Percentiles rank a stretch among this genome's conserved stretches.
Conservation (phyloP, 75 land plant species). For the Ceratopteris richardii region DNA sequence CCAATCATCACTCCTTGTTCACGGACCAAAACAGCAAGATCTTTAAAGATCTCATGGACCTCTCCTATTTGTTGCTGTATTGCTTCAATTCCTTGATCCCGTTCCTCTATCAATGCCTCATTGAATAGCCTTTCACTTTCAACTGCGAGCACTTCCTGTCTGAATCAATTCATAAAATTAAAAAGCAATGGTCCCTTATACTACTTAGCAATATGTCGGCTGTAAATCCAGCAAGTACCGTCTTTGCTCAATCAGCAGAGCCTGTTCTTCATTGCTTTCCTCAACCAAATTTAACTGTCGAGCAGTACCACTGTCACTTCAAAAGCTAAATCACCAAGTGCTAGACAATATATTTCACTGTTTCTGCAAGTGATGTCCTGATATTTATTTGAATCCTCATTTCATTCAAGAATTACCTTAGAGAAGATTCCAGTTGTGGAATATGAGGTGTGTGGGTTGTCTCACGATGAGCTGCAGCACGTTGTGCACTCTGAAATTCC, state of each 20-base stretch:
- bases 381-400: neutral
- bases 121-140: constrained; percentile 51
- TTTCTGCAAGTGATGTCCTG: too few relatives aligned
- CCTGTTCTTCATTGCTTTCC: constrained; percentile 18
- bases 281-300: constrained; percentile 19
- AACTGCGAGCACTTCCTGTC: constrained; percentile 50
- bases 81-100: constrained; percentile 56
- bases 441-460: constrained; percentile 68
- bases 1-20: constrained; percentile 60
- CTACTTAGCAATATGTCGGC: too few relatives aligned
- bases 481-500: constrained; percentile 75
- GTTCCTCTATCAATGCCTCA: constrained; percentile 57
- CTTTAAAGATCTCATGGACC: constrained; percentile 62
- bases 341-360: too few relatives aligned
- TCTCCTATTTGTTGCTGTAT: constrained; percentile 59
- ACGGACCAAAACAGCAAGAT: constrained; percentile 58
- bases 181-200: too few relatives aligned
- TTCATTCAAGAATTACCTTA: constrained; percentile 13
- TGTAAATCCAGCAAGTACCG: constrained; percentile 6
- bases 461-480: constrained; percentile 74
- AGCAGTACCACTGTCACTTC: constrained; percentile 19
- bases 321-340: too few relatives aligned
- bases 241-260: constrained; percentile 17
- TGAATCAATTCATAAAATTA: constrained; percentile 20
- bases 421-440: constrained; percentile 20